phyloP scores from a whole-genome alignment of 805 yeast species.

The Clavispora fructus region DNA sequence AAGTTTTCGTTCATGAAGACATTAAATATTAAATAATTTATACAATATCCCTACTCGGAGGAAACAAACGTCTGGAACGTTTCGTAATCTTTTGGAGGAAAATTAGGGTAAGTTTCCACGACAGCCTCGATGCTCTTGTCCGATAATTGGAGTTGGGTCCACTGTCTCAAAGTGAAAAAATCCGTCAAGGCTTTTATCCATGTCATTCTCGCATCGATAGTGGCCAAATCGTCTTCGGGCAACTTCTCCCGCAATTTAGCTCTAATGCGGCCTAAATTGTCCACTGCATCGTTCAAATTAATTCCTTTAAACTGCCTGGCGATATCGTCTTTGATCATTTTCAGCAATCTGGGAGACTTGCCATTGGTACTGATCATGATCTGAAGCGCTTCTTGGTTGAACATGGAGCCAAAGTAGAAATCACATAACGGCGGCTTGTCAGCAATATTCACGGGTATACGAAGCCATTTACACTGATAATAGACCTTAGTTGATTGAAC shows the following conservation, averaged over 20 bases:
- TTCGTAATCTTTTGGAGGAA: constrained; percentile 35
- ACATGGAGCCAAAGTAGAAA: constrained; percentile 78
- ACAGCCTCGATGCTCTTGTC: constrained; percentile 30
- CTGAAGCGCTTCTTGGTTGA: constrained; percentile 66
- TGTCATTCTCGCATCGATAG: constrained; percentile 59
- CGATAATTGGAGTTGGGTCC: constrained; percentile 43
- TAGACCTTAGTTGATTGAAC: constrained; percentile 53
- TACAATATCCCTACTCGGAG: not conserved
- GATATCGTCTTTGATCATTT: constrained; percentile 46
- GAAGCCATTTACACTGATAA: constrained; percentile 37
- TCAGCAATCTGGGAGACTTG: constrained; percentile 70
- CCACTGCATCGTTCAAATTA: constrained; percentile 56
- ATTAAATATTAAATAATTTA: constrained; percentile 16
- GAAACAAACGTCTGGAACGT: constrained; percentile 9
- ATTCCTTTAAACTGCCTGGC: constrained; percentile 40
- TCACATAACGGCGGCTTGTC: constrained; percentile 83
- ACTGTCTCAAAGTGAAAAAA: constrained; percentile 48
- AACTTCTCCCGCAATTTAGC: constrained; percentile 40
- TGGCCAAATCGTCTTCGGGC: constrained; percentile 41
- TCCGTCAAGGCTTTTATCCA: constrained; percentile 69
- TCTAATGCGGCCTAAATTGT: constrained; percentile 54
- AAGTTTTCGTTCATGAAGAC: constrained; percentile 70
- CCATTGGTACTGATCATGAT: constrained; percentile 83
- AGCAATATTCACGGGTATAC: constrained; percentile 71
- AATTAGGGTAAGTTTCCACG: constrained; percentile 44